phyloP scores from a whole-genome alignment of 2,329 filamentous ascomycete genomes.

The Fusarium torreyae region DNA sequence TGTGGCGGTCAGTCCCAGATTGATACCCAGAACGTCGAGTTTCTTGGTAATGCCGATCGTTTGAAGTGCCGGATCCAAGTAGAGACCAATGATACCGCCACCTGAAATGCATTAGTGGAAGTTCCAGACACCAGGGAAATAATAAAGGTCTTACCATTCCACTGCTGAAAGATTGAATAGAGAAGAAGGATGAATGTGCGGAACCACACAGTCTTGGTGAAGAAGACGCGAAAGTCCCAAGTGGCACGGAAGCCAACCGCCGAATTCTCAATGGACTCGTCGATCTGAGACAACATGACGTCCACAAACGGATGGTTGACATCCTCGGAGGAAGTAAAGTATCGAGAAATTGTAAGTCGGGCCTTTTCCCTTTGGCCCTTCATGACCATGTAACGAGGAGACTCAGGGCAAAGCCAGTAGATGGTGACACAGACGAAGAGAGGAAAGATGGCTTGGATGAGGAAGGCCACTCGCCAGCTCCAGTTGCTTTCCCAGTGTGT shows the following conservation, averaged over 20 bases:
- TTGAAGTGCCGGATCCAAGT: constrained; percentile 38
- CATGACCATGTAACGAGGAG: constrained; percentile 46
- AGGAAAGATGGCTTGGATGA: constrained; percentile 43
- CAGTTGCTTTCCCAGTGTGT: constrained; percentile 45
- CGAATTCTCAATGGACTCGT: constrained; percentile 41
- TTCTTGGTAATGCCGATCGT: constrained; percentile 37
- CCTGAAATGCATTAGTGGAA: neutral
- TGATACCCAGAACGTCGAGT: constrained; percentile 42
- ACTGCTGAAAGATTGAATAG: constrained; percentile 43
- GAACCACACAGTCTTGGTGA: constrained; percentile 33
- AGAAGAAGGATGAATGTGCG: constrained; percentile 35
- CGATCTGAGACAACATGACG: constrained; percentile 42
- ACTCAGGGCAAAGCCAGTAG: constrained; percentile 45
- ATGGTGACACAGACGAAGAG: constrained; percentile 39
- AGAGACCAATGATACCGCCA: constrained; percentile 37
- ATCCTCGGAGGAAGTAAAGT: constrained; percentile 41
- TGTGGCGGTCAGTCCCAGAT: constrained; percentile 33
- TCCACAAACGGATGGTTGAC: constrained; percentile 40
- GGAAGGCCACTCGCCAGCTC: constrained; percentile 44
- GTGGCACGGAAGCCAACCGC: constrained; percentile 30
- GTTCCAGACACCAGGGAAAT: neutral
- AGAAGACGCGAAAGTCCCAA: constrained; percentile 45
- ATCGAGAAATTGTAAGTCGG: constrained; percentile 35
- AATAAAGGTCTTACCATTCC: constrained; percentile 31
- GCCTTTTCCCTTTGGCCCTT: constrained; percentile 43